A percentile compares a stretch with the other conserved stretches of the same genome.
These are phyloP conservation scores for Glutinoglossum americanum DNA, from an alignment of 495 filamentous ascomycete genomes.

Conservation along the genomic window DNA sequence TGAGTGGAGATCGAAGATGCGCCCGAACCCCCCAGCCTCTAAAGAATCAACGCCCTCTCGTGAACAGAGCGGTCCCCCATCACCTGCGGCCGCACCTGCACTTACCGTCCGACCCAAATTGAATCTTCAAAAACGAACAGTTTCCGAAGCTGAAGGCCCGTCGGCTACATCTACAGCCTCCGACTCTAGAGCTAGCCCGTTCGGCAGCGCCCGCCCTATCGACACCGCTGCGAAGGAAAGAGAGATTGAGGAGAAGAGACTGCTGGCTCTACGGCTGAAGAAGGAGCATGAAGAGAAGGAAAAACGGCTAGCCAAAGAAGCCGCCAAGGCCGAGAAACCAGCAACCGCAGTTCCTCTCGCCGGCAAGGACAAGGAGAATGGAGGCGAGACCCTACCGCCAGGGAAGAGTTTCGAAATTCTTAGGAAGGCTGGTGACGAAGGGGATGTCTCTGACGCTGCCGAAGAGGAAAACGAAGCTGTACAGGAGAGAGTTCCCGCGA, in stretches of 20 bases:
- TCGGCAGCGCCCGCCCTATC: conserved; percentile 76
- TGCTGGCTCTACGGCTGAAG: conserved; percentile 52
- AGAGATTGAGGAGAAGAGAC: conserved; percentile 72
- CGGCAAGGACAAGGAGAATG: conserved; percentile 10
- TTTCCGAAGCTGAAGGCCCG: conserved; percentile 43
- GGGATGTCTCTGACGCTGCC: background rate
- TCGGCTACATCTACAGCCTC: conserved; percentile 25
- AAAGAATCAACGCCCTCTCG: conserved; percentile 26
- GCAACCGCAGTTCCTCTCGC: conserved; percentile 9
- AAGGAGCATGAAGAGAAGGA: conserved; percentile 79
- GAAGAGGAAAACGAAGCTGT: conserved; percentile 4
- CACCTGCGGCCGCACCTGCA: conserved; percentile 31
- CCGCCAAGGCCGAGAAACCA: conserved; percentile 18
- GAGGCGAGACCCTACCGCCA: conserved; percentile 9
- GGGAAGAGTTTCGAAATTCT: conserved; percentile 3
- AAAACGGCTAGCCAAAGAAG: conserved; percentile 34
- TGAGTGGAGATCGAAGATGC: conserved; percentile 71
- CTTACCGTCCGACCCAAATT: conserved; percentile 47
- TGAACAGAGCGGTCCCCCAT: conserved; percentile 45
- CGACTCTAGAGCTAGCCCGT: conserved; percentile 71
- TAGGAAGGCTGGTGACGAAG: conserved; percentile 3
- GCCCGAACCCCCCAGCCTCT: conserved; percentile 36
- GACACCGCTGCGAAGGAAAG: conserved; percentile 73
- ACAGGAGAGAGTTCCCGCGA: background rate
- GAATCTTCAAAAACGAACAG: conserved; percentile 72